phyloP scores from a whole-genome alignment of 2,329 filamentous ascomycete species.

The Trichoderma koningiopsis region DNA sequence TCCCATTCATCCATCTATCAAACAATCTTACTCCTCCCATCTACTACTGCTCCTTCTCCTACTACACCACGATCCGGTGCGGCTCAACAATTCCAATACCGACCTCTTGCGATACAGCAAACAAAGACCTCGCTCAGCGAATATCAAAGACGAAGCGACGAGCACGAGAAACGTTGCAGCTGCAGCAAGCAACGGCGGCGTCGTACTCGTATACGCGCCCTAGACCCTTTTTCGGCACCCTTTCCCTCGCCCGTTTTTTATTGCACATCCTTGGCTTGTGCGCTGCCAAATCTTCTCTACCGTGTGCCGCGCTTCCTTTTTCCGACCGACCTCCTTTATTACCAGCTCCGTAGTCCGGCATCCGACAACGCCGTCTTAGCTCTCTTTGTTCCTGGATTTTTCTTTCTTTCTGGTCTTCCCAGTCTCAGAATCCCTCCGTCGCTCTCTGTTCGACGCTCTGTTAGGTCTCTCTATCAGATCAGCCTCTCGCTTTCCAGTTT shows the following conservation, averaged over 20 bases:
- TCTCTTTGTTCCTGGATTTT: conserved; percentile 19
- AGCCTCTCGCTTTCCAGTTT: conserved; percentile 13
- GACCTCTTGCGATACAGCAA: neutral
- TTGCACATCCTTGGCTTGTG: conserved; percentile 26
- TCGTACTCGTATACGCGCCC: conserved; percentile 22
- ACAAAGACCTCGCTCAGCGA: neutral
- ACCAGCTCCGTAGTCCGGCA: conserved; percentile 17
- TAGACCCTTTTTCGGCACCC: conserved; percentile 24
- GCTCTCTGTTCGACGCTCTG: conserved; percentile 13
- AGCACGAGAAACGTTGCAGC: neutral
- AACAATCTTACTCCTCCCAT: neutral
- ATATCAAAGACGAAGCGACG: neutral
- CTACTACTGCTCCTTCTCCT: neutral
- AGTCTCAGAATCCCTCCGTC: conserved; percentile 3
- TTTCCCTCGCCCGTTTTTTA: conserved; percentile 19
- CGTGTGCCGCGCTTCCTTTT: conserved; percentile 25
- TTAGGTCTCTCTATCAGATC: conserved; percentile 15
- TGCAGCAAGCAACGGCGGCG: conserved; percentile 1
- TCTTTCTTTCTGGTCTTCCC: conserved; percentile 3
- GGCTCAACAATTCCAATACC: conserved; percentile 2
- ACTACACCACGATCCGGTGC: neutral
- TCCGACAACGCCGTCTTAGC: conserved; percentile 22
- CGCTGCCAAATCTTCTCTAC: conserved; percentile 21
- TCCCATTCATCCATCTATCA: neutral
- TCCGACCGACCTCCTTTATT: conserved; percentile 24